Conservation (phyloP, 2,329 filamentous ascomycete species). For the Penicillium sp. region DNA sequence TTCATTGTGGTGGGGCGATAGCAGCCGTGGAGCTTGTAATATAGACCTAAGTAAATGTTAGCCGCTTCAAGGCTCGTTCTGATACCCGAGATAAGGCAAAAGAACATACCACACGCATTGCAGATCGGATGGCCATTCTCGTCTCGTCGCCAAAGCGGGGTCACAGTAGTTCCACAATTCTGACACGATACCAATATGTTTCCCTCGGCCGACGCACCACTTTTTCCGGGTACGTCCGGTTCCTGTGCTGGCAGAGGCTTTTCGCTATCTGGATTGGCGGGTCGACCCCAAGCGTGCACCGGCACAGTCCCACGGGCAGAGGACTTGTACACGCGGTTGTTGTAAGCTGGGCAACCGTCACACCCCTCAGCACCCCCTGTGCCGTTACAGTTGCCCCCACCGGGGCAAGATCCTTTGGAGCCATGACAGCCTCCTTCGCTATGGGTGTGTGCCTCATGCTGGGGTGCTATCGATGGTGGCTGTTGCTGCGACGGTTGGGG, state of each 20-base stretch:
- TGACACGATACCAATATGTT: too few relatives aligned
- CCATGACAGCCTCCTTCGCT: conserved; percentile 21
- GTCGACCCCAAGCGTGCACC: conserved; percentile 27
- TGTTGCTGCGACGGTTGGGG: too few relatives aligned
- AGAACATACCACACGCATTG: conserved; percentile 81
- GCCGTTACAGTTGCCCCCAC: conserved; percentile 88
- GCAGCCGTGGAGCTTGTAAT: conserved; percentile 89
- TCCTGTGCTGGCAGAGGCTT: conserved; percentile 27
- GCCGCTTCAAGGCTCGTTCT: too few relatives aligned
- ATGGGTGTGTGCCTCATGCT: too few relatives aligned
- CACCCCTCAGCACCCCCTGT: conserved; percentile 92
- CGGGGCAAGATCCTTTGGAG: conserved; percentile 79
- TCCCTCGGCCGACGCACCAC: too few relatives aligned
- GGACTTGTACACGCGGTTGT: conserved; percentile 90
- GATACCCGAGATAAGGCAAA: too few relatives aligned
- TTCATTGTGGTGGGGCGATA: conserved; percentile 98
- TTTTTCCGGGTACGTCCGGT: too few relatives aligned
- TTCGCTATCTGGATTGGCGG: too few relatives aligned
- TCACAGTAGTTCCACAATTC: conserved; percentile 94
- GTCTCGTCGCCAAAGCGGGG: conserved; percentile 87
- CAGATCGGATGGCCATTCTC: conserved; percentile 94
- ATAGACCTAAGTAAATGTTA: conserved; percentile 59
- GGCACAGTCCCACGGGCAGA: conserved; percentile 42
- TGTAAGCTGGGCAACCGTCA: conserved; percentile 91
- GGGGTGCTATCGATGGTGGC: too few relatives aligned